A percentile compares a stretch with the other conserved stretches of the same genome.
Evolutionary conservation across 257 asterid species (phyloP).

Genomic region (Scutellaria baicalensis): DNA sequence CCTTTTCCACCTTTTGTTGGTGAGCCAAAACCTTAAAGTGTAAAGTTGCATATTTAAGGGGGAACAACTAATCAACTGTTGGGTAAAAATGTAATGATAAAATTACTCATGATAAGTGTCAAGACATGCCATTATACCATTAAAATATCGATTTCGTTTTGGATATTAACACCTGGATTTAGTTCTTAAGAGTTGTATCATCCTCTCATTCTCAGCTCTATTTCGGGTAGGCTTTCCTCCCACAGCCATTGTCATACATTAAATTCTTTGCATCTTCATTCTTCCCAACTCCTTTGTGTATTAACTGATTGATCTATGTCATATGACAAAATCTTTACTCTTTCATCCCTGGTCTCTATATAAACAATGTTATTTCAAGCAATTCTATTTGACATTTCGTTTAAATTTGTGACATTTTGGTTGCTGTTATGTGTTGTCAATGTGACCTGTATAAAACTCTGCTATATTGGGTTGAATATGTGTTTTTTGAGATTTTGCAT

Average conservation of each 20-base stretch:
- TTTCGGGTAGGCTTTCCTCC: background rate
- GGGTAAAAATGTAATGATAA: background rate
- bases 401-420: background rate
- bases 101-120: background rate
- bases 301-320: background rate
- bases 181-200: background rate
- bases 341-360: background rate
- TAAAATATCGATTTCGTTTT: background rate
- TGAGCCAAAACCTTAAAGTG: no score
- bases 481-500: background rate
- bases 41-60: background rate
- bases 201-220: background rate
- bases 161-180: background rate
- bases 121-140: background rate
- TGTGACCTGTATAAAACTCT: background rate
- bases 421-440: background rate
- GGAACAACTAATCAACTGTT: background rate
- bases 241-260: background rate
- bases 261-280: background rate
- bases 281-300: background rate
- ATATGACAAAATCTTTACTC: background rate
- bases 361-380: background rate
- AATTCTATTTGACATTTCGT: background rate
- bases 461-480: background rate
- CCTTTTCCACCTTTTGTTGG: no score